These are phyloP conservation scores for Dothideomycetes sp. DNA, from an alignment of 2,329 filamentous ascomycete species.

Conservation along the genomic window DNA sequence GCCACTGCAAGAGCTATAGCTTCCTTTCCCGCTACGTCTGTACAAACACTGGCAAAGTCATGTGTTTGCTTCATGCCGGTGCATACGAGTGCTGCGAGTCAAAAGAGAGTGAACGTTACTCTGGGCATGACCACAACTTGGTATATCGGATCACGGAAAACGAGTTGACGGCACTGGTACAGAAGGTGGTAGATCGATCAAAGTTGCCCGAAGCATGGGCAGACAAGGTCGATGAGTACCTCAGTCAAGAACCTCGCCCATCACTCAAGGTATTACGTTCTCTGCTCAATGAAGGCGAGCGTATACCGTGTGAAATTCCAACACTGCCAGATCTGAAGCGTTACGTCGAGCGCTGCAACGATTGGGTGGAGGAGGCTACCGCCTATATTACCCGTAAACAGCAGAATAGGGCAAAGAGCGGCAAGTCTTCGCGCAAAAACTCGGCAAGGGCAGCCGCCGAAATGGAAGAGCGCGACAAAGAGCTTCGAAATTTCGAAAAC, in stretches of 20 bases:
- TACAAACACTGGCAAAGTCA: conserved; percentile 65
- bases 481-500: conserved; percentile 80
- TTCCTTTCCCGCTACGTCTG: conserved; percentile 89
- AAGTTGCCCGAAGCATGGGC: conserved; percentile 80
- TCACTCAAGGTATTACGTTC: conserved; percentile 77
- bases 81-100: conserved; percentile 70
- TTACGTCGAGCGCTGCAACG: conserved; percentile 93
- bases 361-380: conserved; percentile 95
- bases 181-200: conserved; percentile 79
- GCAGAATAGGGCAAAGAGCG: conserved; percentile 91
- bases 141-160: conserved; percentile 70
- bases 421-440: conserved; percentile 72
- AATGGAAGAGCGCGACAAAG: conserved; percentile 71
- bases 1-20: conserved; percentile 83
- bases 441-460: conserved; percentile 59
- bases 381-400: conserved; percentile 96
- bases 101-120: conserved; percentile 58
- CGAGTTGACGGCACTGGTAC: conserved; percentile 54
- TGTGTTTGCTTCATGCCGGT: conserved; percentile 78
- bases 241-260: conserved; percentile 76
- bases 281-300: conserved; percentile 85
- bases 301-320: conserved; percentile 81
- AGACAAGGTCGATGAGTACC: conserved; percentile 74
- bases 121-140: conserved; percentile 55
- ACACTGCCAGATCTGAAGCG: conserved; percentile 72